Evolutionary conservation across 352 stramenopile genomes (phyloP).

Genomic region (Globisporangium radiosum): DNA sequence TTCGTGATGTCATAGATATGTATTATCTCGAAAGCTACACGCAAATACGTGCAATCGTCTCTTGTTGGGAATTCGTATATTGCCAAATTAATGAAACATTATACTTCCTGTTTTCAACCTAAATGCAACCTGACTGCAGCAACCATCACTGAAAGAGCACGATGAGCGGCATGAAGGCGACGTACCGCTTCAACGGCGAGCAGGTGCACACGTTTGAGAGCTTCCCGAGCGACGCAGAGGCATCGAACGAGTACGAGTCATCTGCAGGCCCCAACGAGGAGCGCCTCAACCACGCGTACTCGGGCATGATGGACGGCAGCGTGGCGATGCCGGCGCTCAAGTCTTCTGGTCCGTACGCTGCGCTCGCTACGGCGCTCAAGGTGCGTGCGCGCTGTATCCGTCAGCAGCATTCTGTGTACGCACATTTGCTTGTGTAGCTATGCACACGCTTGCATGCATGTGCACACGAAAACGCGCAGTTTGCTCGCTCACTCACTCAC

Average conservation of each 20-base stretch:
- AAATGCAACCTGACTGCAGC: background rate
- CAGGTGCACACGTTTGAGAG: conserved; percentile 63
- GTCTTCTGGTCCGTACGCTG: conserved; percentile 51
- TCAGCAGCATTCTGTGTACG: background rate
- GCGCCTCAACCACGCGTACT: conserved; percentile 59
- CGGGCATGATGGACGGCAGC: conserved; percentile 59
- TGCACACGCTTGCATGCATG: too few relatives aligned
- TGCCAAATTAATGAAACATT: background rate
- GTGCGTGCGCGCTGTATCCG: conserved; percentile 13
- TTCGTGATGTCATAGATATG: background rate
- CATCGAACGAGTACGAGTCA: conserved; percentile 61
- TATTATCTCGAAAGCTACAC: background rate
- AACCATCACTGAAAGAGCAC: background rate
- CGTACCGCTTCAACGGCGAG: conserved; percentile 61
- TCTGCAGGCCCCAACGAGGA: conserved; percentile 11
- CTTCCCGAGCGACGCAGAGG: conserved; percentile 43
- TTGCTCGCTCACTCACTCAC: background rate
- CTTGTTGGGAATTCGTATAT: background rate
- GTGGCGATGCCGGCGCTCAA: conserved; percentile 61
- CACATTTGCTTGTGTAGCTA: background rate
- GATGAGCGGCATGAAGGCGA: conserved; percentile 57
- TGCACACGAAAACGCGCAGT: too few relatives aligned
- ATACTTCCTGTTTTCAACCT: background rate
- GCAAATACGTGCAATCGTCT: background rate
- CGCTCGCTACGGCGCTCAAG: conserved; percentile 73